Evolutionary conservation across 129 eudicot genomes (phyloP), one percentile per base, ranked within the genome.

Genomic region (Flaveria robusta): DNA sequence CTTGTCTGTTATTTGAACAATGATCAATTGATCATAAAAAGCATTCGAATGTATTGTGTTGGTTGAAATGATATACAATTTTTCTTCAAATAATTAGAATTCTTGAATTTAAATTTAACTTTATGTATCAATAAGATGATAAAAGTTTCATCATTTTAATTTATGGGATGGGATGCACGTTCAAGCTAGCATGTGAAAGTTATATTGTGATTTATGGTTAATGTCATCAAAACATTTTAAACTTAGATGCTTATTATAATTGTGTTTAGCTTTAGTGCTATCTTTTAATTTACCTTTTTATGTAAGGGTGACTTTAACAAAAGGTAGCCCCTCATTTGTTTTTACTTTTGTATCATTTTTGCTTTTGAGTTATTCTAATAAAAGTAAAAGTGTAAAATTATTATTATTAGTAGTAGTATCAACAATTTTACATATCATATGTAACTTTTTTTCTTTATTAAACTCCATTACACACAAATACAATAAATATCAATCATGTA

Each of bases 1-100:
- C 68, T 72, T 79, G 67, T 79, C 66, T 64, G 72, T 79, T 51
- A 72, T 49, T 49, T 50, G 77, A 79, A 79, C 78, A 66, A 65
- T 79, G 58, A 72, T 71, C 81, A 43, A 34, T 34, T 68, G 4
- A 63, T 49, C 22, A 22, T 68, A 8, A 63, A n/a, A 62, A 34
- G 39, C 67, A 27, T 26, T 60, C 13, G 15, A 12, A 10, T 70
- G 18, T 51, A 10, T 60, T 13, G 60, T 69, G 49, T 27, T 68
- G 15, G 39, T 41, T 69, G 46, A 68, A 15, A 42, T 34, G 34
- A 39, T 55, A 56, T 31, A 55, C 9, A 42, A 10, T 9, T 22
- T n/a, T 77, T 23, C 27, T 7, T 12, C 11, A 8, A 41, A 24
- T 34, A 42, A 3, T 58, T 56, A 22, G 23, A 22, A 37, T 41